A percentile compares a stretch with the other conserved stretches of the same genome.
phyloP scores from a whole-genome alignment of 352 stramenopile species.

The Globisporangium spiculum region DNA sequence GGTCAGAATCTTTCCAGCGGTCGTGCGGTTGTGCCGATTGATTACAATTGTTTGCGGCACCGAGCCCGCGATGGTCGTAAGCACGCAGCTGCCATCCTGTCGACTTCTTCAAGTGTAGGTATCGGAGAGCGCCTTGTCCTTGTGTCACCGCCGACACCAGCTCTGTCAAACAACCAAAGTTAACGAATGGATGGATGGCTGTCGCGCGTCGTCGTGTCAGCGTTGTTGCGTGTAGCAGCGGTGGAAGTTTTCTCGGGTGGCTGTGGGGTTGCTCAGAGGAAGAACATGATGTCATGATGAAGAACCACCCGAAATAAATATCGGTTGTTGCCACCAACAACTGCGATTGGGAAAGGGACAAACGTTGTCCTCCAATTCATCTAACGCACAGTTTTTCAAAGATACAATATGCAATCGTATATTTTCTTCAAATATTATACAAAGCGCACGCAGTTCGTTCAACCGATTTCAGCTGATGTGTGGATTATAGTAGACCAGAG shows the following conservation, averaged over 20 bases:
- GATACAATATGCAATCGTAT: not conserved
- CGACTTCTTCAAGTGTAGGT: not conserved
- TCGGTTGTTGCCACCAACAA: not conserved
- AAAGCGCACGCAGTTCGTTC: not conserved
- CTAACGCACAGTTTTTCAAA: not conserved
- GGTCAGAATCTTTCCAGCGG: slow-evolving; percentile 4
- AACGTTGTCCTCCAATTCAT: not conserved
- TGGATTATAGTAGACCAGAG: not conserved
- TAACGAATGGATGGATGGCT: not conserved
- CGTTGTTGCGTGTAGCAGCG: not conserved
- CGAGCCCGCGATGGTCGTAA: not conserved
- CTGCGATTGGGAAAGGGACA: not conserved
- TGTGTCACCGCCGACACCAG: not conserved
- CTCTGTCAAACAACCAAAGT: not conserved
- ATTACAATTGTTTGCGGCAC: not conserved
- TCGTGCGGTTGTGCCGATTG: not conserved
- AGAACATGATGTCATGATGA: not conserved
- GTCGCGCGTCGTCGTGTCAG: not conserved
- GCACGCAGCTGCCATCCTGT: not conserved
- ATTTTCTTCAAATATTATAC: not conserved
- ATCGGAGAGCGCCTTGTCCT: not conserved
- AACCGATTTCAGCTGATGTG: not conserved
- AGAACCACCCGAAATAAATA: not conserved
- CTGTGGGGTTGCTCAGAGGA: not conserved
- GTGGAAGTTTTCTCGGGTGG: not conserved